Conservation (phyloP, 176 grass and related monocot species). For the Oryza nivara region DNA sequence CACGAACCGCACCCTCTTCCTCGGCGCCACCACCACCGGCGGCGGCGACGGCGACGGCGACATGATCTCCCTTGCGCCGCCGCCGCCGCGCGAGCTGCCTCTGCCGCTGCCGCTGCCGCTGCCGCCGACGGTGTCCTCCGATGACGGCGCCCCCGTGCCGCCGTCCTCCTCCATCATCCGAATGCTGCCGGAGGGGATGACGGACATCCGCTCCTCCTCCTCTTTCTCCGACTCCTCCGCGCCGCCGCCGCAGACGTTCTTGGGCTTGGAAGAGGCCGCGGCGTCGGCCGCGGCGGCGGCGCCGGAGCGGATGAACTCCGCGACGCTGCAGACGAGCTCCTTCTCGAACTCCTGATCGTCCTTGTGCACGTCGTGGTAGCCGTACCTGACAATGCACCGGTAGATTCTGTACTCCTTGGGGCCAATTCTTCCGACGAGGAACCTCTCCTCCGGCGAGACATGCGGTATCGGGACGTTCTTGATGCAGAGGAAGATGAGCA, state of each 20-base stretch:
- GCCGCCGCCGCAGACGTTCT: background rate
- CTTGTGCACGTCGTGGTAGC: constrained; percentile 90
- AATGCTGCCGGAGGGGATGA: constrained; percentile 70
- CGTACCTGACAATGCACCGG: constrained; percentile 89
- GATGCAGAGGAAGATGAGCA: constrained; percentile 92
- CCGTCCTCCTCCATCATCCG: constrained; percentile 64
- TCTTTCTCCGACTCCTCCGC: constrained; percentile 46
- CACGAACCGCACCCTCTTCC: constrained; percentile 87
- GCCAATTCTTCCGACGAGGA: constrained; percentile 87
- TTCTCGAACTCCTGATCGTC: constrained; percentile 94
- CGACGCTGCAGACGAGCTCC: constrained; percentile 87
- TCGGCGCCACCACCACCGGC: constrained; percentile 20
- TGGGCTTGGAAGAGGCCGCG: constrained; percentile 32
- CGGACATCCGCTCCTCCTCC: constrained; percentile 65
- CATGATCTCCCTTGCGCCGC: constrained; percentile 49
- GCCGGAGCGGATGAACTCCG: constrained; percentile 82
- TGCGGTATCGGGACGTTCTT: constrained; percentile 79
- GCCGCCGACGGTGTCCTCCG: background rate
- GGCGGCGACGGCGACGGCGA: constrained; percentile 25
- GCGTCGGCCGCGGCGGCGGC: background rate
- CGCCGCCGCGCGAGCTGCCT: constrained; percentile 40
- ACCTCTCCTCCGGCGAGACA: constrained; percentile 71
- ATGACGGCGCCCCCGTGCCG: background rate
- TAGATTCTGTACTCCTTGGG: constrained; percentile 87
- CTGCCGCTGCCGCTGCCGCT: constrained; percentile 21